A percentile compares a stretch with the other conserved stretches of the same genome.
Conservation (phyloP, 169 alveolate genomes). For the Plasmodium reichenowi region DNA sequence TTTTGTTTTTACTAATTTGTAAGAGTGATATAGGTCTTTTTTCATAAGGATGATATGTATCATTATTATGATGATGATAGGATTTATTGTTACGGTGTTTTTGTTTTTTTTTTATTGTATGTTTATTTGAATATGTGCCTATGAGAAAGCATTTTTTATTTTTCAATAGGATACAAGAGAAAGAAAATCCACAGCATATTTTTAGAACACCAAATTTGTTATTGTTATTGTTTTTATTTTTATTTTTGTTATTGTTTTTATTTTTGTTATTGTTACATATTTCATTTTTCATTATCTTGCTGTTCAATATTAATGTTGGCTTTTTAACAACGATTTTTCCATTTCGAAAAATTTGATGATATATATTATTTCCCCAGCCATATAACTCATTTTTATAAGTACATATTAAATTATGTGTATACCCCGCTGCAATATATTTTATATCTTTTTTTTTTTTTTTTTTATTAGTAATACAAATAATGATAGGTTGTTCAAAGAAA, state of each 20-base stretch:
- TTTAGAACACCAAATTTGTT: slow-evolving; percentile 21
- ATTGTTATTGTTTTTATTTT: slow-evolving; percentile 11
- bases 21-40: not conserved
- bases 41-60: not conserved
- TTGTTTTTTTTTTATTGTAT: not conserved
- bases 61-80: too few relatives aligned
- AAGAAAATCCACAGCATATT: slow-evolving; percentile 72
- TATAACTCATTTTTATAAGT: slow-evolving; percentile 57
- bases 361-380: slow-evolving; percentile 67
- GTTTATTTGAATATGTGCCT: slow-evolving; percentile 12
- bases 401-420: slow-evolving; percentile 64
- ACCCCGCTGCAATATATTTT: slow-evolving; percentile 57
- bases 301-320: slow-evolving; percentile 47
- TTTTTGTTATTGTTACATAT: slow-evolving; percentile 7
- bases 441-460: slow-evolving; percentile 16
- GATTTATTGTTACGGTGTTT: too few relatives aligned
- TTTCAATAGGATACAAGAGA: slow-evolving; percentile 44
- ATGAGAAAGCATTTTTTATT: slow-evolving; percentile 39
- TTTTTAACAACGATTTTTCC: slow-evolving; percentile 9
- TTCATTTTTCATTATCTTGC: not conserved
- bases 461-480: slow-evolving; percentile 9
- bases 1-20: slow-evolving; percentile 52
- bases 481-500: slow-evolving; percentile 20
- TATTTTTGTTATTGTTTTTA: too few relatives aligned
- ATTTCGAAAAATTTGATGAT: slow-evolving; percentile 9